Evolutionary conservation across 331 rosid species (phyloP).

Genomic region (Acacia concinna): DNA sequence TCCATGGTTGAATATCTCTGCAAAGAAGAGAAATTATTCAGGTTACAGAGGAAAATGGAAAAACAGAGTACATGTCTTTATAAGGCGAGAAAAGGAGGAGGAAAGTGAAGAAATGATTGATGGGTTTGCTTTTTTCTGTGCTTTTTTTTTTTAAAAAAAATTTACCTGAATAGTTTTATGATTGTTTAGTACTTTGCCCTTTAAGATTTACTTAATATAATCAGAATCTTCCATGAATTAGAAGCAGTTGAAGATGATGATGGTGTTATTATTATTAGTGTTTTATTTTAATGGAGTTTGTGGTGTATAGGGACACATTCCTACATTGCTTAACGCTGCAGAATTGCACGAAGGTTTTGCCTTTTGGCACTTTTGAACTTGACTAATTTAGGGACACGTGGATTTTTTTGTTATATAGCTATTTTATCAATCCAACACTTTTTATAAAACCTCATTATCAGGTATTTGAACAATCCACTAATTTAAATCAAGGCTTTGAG

Average conservation of each 20-base stretch:
- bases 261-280: background rate
- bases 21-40: constrained; percentile 6
- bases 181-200: background rate
- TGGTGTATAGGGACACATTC: constrained; percentile 23
- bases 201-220: constrained; percentile 1
- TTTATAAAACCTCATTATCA: too few species aligned
- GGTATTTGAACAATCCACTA: too few species aligned
- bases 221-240: constrained; percentile 1
- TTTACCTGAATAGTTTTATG: background rate
- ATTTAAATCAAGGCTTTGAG: too few species aligned
- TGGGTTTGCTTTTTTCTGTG: constrained; percentile 4
- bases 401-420: too few species aligned
- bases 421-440: too few species aligned
- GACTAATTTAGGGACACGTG: constrained; percentile 12
- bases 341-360: constrained; percentile 25
- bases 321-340: constrained; percentile 29
- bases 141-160: constrained; percentile 23
- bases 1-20: constrained; percentile 31
- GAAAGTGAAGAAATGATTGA: background rate
- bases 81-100: background rate
- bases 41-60: background rate
- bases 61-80: background rate
- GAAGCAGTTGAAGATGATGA: constrained; percentile 28
- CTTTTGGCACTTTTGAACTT: background rate
- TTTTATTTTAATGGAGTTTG: constrained; percentile 6